Conservation (phyloP, 805 yeast species). For the Wickerhamomyces xylosicus region DNA sequence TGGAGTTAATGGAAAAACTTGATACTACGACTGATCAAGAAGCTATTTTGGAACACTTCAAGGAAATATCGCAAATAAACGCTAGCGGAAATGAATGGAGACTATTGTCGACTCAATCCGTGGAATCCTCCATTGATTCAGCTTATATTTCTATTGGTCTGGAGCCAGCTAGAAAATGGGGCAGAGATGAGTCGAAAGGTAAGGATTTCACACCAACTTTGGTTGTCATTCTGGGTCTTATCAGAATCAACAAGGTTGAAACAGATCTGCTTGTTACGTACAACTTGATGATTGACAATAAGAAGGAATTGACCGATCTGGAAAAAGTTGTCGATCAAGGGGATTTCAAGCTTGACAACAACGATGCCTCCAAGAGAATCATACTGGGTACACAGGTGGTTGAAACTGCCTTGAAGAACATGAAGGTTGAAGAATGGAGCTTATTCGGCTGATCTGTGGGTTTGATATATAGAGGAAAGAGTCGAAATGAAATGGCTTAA, state of each 20-base stretch:
- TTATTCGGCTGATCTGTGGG: slow-evolving; percentile 31
- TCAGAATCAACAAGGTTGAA: slow-evolving; percentile 37
- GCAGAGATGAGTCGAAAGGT: slow-evolving; percentile 22
- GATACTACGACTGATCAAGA: slow-evolving; percentile 24
- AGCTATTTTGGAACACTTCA: slow-evolving; percentile 43
- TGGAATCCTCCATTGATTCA: slow-evolving; percentile 9
- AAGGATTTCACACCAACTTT: slow-evolving; percentile 25
- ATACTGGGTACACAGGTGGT: slow-evolving; percentile 18
- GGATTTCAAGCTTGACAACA: slow-evolving; percentile 2
- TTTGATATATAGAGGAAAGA: too few relatives aligned
- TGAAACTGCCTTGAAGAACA: slow-evolving; percentile 14
- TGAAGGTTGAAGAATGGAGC: slow-evolving; percentile 35
- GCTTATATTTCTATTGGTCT: slow-evolving; percentile 26
- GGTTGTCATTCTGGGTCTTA: slow-evolving; percentile 43
- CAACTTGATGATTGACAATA: slow-evolving; percentile 40
- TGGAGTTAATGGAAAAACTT: slow-evolving; percentile 52
- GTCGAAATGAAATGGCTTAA: too few relatives aligned
- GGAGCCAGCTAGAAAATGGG: slow-evolving; percentile 45
- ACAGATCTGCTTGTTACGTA: slow-evolving; percentile 57
- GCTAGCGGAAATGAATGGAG: slow-evolving; percentile 23
- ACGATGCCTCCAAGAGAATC: slow-evolving; percentile 21
- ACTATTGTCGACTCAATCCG: slow-evolving; percentile 18
- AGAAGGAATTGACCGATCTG: slow-evolving; percentile 20
- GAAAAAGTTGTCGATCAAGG: slow-evolving; percentile 2
- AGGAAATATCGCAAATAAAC: slow-evolving; percentile 40